These are phyloP conservation scores for Geotrichum histeridarum DNA, from an alignment of 1,139 yeast genomes.

Conservation along the genomic window DNA sequence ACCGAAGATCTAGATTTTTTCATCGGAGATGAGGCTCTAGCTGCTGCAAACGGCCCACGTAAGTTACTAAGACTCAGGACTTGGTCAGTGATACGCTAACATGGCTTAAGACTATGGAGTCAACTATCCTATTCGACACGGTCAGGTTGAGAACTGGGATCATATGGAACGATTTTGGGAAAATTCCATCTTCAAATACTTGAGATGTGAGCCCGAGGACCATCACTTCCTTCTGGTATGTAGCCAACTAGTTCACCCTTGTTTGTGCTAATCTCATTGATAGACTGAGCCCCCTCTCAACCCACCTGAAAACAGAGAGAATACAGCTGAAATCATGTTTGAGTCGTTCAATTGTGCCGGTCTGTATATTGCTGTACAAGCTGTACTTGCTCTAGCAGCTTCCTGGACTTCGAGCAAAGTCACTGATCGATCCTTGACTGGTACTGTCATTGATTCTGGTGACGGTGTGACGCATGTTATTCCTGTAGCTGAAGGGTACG, in stretches of 20 bases:
- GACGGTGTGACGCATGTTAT: slow-evolving; percentile 98
- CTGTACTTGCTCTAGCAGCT: slow-evolving; percentile 96
- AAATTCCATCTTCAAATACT: slow-evolving; percentile 87
- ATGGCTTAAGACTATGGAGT: slow-evolving; percentile 58
- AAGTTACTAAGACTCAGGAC: slow-evolving; percentile 13
- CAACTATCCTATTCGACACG: slow-evolving; percentile 91
- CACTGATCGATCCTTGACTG: slow-evolving; percentile 89
- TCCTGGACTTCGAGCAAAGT: slow-evolving; percentile 98
- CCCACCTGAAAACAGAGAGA: slow-evolving; percentile 98
- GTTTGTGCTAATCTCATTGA: not conserved
- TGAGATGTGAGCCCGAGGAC: slow-evolving; percentile 97
- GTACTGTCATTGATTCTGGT: slow-evolving; percentile 96
- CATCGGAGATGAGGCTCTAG: slow-evolving; percentile 92
- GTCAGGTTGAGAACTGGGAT: slow-evolving; percentile 98
- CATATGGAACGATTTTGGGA: slow-evolving; percentile 99
- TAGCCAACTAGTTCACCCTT: not conserved
- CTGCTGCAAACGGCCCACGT: slow-evolving; percentile 77
- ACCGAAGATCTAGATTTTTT: slow-evolving; percentile 92
- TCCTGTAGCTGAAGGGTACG: slow-evolving; percentile 99
- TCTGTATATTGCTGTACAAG: slow-evolving; percentile 95
- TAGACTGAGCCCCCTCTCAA: slow-evolving; percentile 96
- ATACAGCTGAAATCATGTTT: slow-evolving; percentile 97
- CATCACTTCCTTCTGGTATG: slow-evolving; percentile 69
- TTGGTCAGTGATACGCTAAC: not conserved
- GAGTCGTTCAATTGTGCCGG: slow-evolving; percentile 99